Conservation (phyloP, 177 flowering plant genomes). For the Vitis hybrid region DNA sequence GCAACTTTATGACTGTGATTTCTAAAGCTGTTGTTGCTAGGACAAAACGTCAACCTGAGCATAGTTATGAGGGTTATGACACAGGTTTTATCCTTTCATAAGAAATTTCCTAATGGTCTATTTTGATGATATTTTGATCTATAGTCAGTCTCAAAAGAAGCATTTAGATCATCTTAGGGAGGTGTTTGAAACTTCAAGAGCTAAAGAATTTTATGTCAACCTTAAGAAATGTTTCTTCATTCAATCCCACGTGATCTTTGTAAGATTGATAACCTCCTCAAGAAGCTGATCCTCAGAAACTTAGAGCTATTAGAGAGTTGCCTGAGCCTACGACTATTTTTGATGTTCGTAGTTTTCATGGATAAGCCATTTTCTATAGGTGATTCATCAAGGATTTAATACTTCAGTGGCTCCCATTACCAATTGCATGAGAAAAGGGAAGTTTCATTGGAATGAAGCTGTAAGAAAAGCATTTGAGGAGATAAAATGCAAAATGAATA, state of each 20-base stretch:
- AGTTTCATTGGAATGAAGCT: not conserved
- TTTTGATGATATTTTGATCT: slow-evolving; percentile 16
- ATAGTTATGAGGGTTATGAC: slow-evolving; percentile 18
- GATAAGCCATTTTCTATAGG: slow-evolving; percentile 6
- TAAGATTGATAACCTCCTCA: not conserved
- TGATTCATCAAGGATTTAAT: slow-evolving; percentile 2
- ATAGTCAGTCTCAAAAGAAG: not conserved
- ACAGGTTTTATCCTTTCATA: not conserved
- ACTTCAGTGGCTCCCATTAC: slow-evolving; percentile 5
- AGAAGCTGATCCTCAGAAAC: slow-evolving; percentile 3
- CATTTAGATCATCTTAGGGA: slow-evolving; percentile 9
- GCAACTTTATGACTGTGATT: no score
- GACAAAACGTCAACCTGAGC: not conserved
- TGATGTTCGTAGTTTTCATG: slow-evolving; percentile 16
- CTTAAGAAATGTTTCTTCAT: slow-evolving; percentile 5
- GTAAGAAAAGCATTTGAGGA: no score
- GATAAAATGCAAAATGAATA: no score
- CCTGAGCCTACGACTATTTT: slow-evolving; percentile 3
- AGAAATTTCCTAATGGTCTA: not conserved
- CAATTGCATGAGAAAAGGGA: slow-evolving; percentile 6
- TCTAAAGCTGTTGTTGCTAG: no score
- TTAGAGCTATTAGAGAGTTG: slow-evolving; percentile 9
- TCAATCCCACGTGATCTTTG: not conserved
- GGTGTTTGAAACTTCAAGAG: not conserved
- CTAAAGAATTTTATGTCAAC: slow-evolving; percentile 3